Conservation (phyloP, 179 eudicot genomes). For the Carnegiea gigantea region DNA sequence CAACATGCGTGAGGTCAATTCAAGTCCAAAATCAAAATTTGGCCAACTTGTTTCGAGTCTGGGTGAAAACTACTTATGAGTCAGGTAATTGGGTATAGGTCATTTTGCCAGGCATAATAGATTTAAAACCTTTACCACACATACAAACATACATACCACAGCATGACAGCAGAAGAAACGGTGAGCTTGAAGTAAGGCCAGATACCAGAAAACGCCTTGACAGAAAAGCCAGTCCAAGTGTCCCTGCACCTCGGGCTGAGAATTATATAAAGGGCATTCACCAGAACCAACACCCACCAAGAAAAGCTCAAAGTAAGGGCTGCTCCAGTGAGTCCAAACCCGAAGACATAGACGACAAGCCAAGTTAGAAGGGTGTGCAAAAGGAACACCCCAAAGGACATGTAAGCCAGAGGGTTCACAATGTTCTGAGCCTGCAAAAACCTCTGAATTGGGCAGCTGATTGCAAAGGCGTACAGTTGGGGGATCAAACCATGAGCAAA, state of each 20-base stretch:
- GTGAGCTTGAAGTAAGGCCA: constrained; percentile 71
- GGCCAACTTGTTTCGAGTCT: neutral
- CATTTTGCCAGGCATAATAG: neutral
- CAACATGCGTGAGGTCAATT: too few relatives aligned
- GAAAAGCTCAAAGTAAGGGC: constrained; percentile 59
- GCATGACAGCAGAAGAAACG: constrained; percentile 64
- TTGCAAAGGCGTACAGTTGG: constrained; percentile 63
- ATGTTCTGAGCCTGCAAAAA: constrained; percentile 76
- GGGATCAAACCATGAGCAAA: constrained; percentile 59
- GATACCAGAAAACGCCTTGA: constrained; percentile 44
- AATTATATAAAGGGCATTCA: constrained; percentile 44
- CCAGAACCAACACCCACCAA: constrained; percentile 56
- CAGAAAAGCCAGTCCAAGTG: constrained; percentile 60
- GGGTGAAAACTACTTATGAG: neutral
- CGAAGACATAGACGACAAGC: constrained; percentile 50
- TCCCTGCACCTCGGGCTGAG: constrained; percentile 48
- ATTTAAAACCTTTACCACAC: neutral
- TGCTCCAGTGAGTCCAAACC: constrained; percentile 60
- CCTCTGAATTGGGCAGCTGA: constrained; percentile 58
- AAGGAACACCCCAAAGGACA: constrained; percentile 52
- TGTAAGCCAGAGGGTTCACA: constrained; percentile 70
- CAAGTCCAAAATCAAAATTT: too few relatives aligned
- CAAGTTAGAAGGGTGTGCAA: constrained; percentile 50
- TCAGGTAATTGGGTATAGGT: neutral
- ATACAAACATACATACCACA: constrained; percentile 41